These are phyloP conservation scores for Colletotrichum caudatum DNA, from an alignment of 2,329 filamentous ascomycete species.

Conservation along the genomic window DNA sequence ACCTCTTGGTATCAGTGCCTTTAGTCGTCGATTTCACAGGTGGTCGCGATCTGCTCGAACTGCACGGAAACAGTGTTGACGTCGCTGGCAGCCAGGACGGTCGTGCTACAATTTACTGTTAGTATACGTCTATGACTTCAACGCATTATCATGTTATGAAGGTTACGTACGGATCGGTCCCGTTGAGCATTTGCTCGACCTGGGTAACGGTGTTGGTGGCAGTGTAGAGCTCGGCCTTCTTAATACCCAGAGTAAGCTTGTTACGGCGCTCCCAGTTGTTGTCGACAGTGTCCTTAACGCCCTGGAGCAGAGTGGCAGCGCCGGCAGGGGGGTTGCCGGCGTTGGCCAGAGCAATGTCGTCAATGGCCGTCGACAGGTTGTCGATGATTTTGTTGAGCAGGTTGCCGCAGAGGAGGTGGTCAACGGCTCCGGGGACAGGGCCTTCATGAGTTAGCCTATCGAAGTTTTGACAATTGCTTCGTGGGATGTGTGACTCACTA, in stretches of 20 bases:
- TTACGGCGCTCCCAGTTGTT: not conserved
- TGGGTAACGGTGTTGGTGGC: fast-evolving
- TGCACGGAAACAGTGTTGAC: fast-evolving
- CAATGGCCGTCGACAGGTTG: not conserved
- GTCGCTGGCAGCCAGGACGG: fast-evolving
- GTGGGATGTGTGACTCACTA: not conserved
- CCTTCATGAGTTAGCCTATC: not conserved
- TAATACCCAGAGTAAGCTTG: not conserved
- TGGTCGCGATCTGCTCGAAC: not conserved
- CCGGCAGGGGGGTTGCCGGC: fast-evolving
- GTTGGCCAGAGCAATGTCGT: not conserved
- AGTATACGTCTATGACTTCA: not conserved
- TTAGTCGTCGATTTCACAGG: not conserved
- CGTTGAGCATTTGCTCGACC: not conserved
- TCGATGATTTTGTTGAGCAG: not conserved
- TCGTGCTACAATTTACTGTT: not conserved
- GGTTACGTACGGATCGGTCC: not conserved
- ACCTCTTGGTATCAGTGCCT: too few relatives aligned
- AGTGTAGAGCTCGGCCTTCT: fast-evolving
- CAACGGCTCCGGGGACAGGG: not conserved
- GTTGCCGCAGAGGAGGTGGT: not conserved
- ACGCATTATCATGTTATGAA: not conserved
- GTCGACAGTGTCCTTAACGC: not conserved
- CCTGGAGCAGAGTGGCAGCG: not conserved
- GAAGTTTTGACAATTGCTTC: not conserved